Base-by-base conservation (phyloP, 2,329 filamentous ascomycete genomes). In the Aspergillus sergii region DNA sequence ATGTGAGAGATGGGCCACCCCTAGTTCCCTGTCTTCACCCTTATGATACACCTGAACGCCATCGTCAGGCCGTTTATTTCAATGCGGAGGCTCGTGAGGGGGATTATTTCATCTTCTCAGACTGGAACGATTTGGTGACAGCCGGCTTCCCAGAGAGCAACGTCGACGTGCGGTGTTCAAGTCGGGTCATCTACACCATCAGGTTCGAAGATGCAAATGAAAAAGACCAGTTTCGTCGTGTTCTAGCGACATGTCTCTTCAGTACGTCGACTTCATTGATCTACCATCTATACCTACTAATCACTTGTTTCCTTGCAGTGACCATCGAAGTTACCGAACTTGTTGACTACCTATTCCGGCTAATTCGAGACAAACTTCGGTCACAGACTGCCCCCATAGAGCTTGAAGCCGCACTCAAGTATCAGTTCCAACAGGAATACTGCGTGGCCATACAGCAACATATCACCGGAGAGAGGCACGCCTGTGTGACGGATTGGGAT, bases 41-140 rank as follows among this genome's bases (percentile, higher is more conserved):
- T 3, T 73, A 72, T 62, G 73, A 78, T 58, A 71, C 65, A 1
- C 71, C 75, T 36, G 78, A 79, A 65, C 73, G 77, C 10, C 75
- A 77, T 62, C 73, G 76, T 14, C 76, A 78, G 60, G 73, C 75
- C 1, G 58, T 78, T 21, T 71, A 69, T 61, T 75, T 76, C 62
- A 71, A 66, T 45, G 64, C 64, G 32, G 68, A 70, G n/a, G 30
- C 48, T 3, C 28, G 61, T 1, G 53, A 58, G 39, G 76, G 73
- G 9, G 76, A 78, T 41, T 78, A 78, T 59, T 77, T 78, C 60
- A 64, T 78, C n/a, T 78, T 78, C 60, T 63, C 69, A 4, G 74
- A 77, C 56, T 71, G 64, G 63, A 46, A n/a, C 2, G 68, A 72
- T 41, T 62, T 58, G 26, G 46, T 63, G 12, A 58, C 57, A 6